These are phyloP conservation scores for Gelatoporia subvermispora DNA, from an alignment of 768 basidiomycete genomes.

Conservation along the genomic window DNA sequence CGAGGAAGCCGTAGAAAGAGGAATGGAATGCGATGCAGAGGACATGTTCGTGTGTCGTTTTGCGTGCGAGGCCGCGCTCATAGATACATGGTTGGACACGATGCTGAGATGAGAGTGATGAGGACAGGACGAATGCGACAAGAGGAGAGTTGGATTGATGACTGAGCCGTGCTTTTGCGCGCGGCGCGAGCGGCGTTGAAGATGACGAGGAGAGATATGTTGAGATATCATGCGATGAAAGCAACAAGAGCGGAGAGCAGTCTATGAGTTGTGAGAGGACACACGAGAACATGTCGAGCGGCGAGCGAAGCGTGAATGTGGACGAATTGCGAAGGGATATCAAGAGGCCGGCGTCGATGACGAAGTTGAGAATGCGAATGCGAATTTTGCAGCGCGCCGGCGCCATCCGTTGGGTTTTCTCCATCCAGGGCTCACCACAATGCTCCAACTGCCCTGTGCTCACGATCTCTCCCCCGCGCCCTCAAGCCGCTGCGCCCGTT, in stretches of 20 bases:
- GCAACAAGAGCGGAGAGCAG: background rate
- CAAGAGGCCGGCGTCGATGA: conserved; percentile 9
- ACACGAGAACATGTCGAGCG: conserved; percentile 1
- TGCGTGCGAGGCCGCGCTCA: too few relatives aligned
- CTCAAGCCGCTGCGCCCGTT: conserved; percentile 61
- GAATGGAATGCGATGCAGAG: too few relatives aligned
- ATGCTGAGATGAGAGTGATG: too few relatives aligned
- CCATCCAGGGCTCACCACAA: conserved; percentile 3
- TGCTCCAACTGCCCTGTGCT: background rate
- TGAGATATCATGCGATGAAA: background rate
- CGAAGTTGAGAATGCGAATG: background rate
- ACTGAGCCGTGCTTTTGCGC: background rate
- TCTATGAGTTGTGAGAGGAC: background rate
- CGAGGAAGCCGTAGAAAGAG: too few relatives aligned
- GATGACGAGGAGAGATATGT: conserved; percentile 7
- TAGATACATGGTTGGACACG: too few relatives aligned
- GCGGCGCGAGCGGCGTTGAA: conserved; percentile 9
- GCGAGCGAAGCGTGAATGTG: background rate
- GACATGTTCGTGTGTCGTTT: too few relatives aligned
- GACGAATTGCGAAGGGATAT: conserved; percentile 10
- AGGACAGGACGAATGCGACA: background rate
- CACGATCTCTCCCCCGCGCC: conserved; percentile 32
- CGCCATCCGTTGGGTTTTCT: background rate
- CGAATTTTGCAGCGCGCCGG: background rate
- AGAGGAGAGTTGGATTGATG: background rate